A percentile compares a stretch with the other conserved stretches of the same genome.
phyloP scores from a whole-genome alignment of 2,329 filamentous ascomycete genomes.

The Talaromyces sp. region DNA sequence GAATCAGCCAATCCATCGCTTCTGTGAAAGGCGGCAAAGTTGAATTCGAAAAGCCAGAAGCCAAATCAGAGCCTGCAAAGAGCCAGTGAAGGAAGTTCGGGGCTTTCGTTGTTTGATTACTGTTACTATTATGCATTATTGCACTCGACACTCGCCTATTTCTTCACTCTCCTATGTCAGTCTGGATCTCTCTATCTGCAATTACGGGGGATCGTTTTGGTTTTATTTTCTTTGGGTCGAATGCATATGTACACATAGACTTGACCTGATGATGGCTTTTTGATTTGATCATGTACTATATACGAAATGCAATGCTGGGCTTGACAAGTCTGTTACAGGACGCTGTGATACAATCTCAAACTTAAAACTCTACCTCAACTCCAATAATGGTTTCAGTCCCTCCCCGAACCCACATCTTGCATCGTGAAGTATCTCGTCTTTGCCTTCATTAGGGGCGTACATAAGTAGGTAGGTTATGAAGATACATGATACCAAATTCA shows the following conservation, averaged over 20 bases:
- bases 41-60: slow-evolving; percentile 48
- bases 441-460: too few species aligned
- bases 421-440: too few species aligned
- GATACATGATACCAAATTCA: background rate
- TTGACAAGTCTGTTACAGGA: background rate
- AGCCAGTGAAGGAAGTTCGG: background rate
- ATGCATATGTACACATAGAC: background rate
- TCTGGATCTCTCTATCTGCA: background rate
- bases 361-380: background rate
- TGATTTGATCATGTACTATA: background rate
- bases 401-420: too few species aligned
- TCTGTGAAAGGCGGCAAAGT: slow-evolving; percentile 61
- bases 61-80: slow-evolving; percentile 2
- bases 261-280: background rate
- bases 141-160: background rate
- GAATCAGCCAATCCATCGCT: slow-evolving; percentile 41
- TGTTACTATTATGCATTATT: background rate
- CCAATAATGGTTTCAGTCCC: too few species aligned
- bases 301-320: background rate
- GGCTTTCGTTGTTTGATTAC: background rate
- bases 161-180: background rate
- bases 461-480: too few species aligned
- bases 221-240: background rate
- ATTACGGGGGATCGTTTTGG: background rate
- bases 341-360: background rate